Evolutionary conservation across 163 green algal species (phyloP), one percentile per base, ranked within the genome.

Genomic region (Chloromonas sp.): DNA sequence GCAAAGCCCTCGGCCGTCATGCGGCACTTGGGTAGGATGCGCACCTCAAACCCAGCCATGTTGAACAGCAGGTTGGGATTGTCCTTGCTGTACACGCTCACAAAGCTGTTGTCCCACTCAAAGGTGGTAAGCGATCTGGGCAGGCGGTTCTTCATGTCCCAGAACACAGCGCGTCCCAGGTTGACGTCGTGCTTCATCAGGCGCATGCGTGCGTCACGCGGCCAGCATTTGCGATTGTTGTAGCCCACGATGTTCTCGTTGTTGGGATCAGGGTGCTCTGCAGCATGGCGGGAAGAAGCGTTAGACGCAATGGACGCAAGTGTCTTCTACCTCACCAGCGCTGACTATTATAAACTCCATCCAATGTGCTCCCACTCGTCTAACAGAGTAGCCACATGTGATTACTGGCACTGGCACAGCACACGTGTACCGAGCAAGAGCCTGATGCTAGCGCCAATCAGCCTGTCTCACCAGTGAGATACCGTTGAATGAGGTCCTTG

Each of bases 201-300:
- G 3, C 97, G 95, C 97, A 99, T 99, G 91, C 97, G 95, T 14
- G 97, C 96, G 88, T 99, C 97, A 57, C 97, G 92, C 60, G 97
- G 97, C 97, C 97, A 99, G 93, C 97, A 99, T 89, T 95, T 95
- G 86, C 95, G 98, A 91, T 98, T 98, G 93, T 98, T 98, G 92
- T 99, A 99, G n/a, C 97, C 97, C 62, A 99, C 97, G 80, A 99
- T 99, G 93, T 99, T 99, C 87, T 99, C 97, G 89, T 99, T 99
- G 94, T 99, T 99, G 87, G 97, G 97, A 92, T 99, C 97, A 0
- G 97, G 97, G 90, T 99, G 96, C 95, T 99, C 97, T 14, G 76
- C 76, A 59, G 36, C 36, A 36, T 36, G 36, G 36, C 36, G 36
- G 36, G 36, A 36, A 36, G 36, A 36, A 36, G 36, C 36, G 36